A percentile compares a stretch with the other conserved stretches of the same genome.
Evolutionary conservation across 139 green algal genomes (phyloP).

Genomic region (Chlorella sp.): DNA sequence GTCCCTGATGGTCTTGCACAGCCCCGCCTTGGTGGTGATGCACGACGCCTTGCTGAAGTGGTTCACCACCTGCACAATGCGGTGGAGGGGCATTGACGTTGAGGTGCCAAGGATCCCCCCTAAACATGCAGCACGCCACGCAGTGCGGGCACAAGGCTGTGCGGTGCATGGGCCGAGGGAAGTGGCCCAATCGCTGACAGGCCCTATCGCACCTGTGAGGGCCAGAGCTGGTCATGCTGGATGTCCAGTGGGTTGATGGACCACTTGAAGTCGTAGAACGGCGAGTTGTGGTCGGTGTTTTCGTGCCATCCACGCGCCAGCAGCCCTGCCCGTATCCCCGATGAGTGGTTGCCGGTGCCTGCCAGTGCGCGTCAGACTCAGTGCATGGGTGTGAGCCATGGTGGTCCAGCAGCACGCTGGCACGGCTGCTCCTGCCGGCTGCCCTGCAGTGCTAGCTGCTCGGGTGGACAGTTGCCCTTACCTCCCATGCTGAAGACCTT

Average conservation of each 20-base stretch:
- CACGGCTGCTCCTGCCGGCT: no score
- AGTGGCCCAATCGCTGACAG: no score
- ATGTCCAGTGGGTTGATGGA: conserved; percentile 30
- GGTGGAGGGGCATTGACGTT: not conserved
- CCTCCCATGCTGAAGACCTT: conserved; percentile 15
- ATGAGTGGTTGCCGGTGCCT: conserved; percentile 14
- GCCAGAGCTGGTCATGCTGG: conserved; percentile 19
- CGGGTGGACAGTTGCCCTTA: not conserved
- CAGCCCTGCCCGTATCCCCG: conserved; percentile 24
- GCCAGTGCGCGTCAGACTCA: no score
- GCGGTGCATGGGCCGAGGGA: no score
- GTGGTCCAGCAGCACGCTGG: no score
- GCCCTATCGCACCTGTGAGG: conserved; percentile 7
- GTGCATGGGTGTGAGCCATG: no score
- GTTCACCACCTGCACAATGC: conserved; percentile 35
- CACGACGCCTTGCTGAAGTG: conserved; percentile 34
- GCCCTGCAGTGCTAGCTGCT: no score
- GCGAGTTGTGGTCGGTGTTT: conserved; percentile 33
- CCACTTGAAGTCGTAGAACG: conserved; percentile 44
- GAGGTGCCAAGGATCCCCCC: no score
- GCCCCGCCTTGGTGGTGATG: conserved; percentile 41
- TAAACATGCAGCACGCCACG: no score
- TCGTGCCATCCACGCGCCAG: conserved; percentile 33
- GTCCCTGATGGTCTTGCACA: conserved; percentile 33
- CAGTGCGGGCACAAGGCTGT: no score